Conservation (phyloP, 2,329 filamentous ascomycete genomes). For the Fusarium equiseti region DNA sequence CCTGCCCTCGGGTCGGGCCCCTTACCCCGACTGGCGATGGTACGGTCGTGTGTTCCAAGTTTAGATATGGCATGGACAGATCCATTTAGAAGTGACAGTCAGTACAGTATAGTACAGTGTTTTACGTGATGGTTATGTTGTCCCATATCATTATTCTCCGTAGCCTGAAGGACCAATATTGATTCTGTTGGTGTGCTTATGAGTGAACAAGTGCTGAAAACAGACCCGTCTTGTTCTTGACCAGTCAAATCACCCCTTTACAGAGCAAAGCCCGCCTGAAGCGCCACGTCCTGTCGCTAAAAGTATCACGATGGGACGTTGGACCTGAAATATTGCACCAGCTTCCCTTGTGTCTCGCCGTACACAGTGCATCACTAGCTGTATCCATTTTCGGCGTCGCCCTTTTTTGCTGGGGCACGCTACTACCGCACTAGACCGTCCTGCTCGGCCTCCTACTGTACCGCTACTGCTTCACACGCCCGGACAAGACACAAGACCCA, state of each 20-base stretch:
- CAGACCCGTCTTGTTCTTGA: not conserved
- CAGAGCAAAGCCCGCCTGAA: constrained; percentile 29
- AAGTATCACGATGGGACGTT: constrained; percentile 42
- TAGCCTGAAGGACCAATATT: not conserved
- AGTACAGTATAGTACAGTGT: constrained; percentile 24
- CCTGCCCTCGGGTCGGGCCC: constrained; percentile 33
- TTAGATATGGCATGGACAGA: constrained; percentile 34
- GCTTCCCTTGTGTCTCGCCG: not conserved
- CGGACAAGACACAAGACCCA: constrained; percentile 31
- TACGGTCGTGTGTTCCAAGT: constrained; percentile 41
- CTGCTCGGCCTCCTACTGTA: constrained; percentile 12
- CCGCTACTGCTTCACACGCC: constrained; percentile 16
- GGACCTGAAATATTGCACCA: constrained; percentile 37
- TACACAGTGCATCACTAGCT: constrained; percentile 40
- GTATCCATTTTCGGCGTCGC: constrained; percentile 41
- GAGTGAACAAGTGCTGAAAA: not conserved
- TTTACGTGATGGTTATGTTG: not conserved
- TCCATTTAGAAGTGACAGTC: constrained; percentile 33
- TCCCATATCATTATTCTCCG: not conserved
- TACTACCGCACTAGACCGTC: constrained; percentile 29
- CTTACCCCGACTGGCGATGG: constrained; percentile 42
- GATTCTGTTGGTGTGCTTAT: not conserved
- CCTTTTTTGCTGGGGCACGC: constrained; percentile 40
- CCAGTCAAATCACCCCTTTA: constrained; percentile 33
- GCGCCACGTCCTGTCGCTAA: constrained; percentile 40